Evolutionary conservation across 2,329 filamentous ascomycete species (phyloP).

Genomic region (Furcasterigmium sp.): DNA sequence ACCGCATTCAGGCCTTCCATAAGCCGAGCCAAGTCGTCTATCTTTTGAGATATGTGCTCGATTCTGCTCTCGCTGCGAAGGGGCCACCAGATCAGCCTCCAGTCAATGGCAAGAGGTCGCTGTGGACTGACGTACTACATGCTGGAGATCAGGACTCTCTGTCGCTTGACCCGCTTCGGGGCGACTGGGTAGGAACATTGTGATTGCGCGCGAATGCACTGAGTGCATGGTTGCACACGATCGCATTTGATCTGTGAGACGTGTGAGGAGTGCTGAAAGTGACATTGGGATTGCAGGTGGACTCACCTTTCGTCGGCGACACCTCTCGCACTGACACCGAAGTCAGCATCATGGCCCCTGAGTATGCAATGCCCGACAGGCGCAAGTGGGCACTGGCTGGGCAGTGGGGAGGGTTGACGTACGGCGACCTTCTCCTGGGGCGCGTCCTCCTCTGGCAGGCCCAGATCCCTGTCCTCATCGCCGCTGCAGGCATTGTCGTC

Average conservation of each 20-base stretch:
- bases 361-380: no score
- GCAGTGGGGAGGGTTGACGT: neutral
- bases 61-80: slow-evolving; percentile 3
- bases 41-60: slow-evolving; percentile 5
- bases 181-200: slow-evolving; percentile 4
- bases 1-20: neutral
- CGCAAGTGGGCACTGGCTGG: neutral
- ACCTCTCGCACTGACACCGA: slow-evolving; percentile 6
- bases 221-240: slow-evolving; percentile 5
- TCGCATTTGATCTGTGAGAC: slow-evolving; percentile 5
- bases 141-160: slow-evolving; percentile 5
- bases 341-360: neutral
- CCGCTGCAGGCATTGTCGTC: neutral
- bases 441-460: neutral
- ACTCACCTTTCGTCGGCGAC: slow-evolving; percentile 7
- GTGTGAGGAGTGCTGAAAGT: neutral
- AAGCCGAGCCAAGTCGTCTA: slow-evolving; percentile 3
- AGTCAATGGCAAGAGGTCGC: neutral
- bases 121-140: neutral
- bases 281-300: neutral
- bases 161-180: slow-evolving; percentile 4
- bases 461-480: neutral
- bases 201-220: slow-evolving; percentile 3
- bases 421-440: neutral
- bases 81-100: no score